phyloP scores from a whole-genome alignment of 2,329 filamentous ascomycete genomes.

The Plectosphaerella plurivora region DNA sequence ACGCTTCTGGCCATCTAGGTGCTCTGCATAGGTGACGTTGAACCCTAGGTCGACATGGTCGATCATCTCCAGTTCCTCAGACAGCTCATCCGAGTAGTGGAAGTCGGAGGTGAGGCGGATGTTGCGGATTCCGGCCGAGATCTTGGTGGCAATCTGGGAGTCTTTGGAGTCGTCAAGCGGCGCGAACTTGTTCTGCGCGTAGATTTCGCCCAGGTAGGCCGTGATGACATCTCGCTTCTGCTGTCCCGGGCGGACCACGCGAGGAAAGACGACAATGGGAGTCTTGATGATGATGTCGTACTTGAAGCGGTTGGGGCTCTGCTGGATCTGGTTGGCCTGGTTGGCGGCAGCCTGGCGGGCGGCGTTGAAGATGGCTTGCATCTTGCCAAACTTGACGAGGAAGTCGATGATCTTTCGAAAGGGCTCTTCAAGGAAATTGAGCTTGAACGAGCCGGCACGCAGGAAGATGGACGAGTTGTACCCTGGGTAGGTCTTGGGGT shows the following conservation, averaged over 20 bases:
- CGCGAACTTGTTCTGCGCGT: conserved; percentile 89
- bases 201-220: conserved; percentile 94
- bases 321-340: conserved; percentile 88
- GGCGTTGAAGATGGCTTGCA: conserved; percentile 98
- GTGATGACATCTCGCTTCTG: conserved; percentile 78
- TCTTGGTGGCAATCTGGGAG: conserved; percentile 77
- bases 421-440: conserved; percentile 95
- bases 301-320: conserved; percentile 84
- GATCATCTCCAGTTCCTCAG: conserved; percentile 91
- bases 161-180: conserved; percentile 73
- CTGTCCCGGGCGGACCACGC: conserved; percentile 65
- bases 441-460: conserved; percentile 88
- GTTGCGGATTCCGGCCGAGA: conserved; percentile 87
- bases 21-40: conserved; percentile 86
- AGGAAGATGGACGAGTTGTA: conserved; percentile 91
- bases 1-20: conserved; percentile 68
- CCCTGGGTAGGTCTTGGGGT: conserved; percentile 73
- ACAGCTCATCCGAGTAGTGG: conserved; percentile 66
- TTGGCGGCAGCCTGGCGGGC: conserved; percentile 90
- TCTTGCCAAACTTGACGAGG: conserved; percentile 97
- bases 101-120: conserved; percentile 87
- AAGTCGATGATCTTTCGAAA: conserved; percentile 98
- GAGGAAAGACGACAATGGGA: conserved; percentile 91
- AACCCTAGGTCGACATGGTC: conserved; percentile 95
- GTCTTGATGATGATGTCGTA: conserved; percentile 93